A percentile compares a stretch with the other conserved stretches of the same genome.
Evolutionary conservation across 1,139 yeast species (phyloP).

Genomic region (Kodamaea arcana): DNA sequence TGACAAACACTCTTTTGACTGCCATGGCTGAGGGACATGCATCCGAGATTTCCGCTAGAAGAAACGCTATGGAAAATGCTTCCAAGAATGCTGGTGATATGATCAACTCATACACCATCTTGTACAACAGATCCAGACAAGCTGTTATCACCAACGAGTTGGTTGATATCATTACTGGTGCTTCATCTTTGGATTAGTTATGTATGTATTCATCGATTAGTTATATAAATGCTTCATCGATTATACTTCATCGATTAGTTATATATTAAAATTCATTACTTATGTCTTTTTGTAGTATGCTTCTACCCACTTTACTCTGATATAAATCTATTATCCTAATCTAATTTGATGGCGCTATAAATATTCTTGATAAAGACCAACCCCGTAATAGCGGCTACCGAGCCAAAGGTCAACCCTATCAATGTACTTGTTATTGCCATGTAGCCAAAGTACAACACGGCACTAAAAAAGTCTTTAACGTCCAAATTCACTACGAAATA

Average conservation of each 20-base stretch:
- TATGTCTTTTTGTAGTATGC: too few relatives aligned
- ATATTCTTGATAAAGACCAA: constrained; percentile 55
- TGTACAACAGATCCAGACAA: constrained; percentile 99
- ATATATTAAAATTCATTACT: too few relatives aligned
- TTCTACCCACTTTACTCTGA: too few relatives aligned
- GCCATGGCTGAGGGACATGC: constrained; percentile 99
- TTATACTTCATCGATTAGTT: too few relatives aligned
- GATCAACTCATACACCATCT: constrained; percentile 92
- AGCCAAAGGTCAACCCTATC: constrained; percentile 71
- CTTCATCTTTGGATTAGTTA: constrained; percentile 85
- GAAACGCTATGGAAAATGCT: constrained; percentile 99
- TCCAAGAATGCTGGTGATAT: constrained; percentile 99
- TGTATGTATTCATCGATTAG: too few relatives aligned
- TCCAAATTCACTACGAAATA: constrained; percentile 56
- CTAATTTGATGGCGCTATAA: constrained; percentile 56
- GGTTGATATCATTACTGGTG: constrained; percentile 99
- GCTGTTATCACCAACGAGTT: constrained; percentile 99
- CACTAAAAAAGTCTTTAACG: constrained; percentile 65
- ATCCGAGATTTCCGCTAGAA: constrained; percentile 96
- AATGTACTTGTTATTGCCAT: constrained; percentile 61
- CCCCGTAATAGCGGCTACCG: constrained; percentile 67
- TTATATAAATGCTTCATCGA: too few relatives aligned
- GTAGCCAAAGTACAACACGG: constrained; percentile 66
- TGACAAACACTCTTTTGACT: constrained; percentile 84
- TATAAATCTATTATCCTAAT: too few relatives aligned